Percentiles rank a stretch among this genome's conserved stretches.
These are phyloP conservation scores for Haplographium delicatum DNA, from an alignment of 495 filamentous ascomycete genomes.

Conservation along the genomic window DNA sequence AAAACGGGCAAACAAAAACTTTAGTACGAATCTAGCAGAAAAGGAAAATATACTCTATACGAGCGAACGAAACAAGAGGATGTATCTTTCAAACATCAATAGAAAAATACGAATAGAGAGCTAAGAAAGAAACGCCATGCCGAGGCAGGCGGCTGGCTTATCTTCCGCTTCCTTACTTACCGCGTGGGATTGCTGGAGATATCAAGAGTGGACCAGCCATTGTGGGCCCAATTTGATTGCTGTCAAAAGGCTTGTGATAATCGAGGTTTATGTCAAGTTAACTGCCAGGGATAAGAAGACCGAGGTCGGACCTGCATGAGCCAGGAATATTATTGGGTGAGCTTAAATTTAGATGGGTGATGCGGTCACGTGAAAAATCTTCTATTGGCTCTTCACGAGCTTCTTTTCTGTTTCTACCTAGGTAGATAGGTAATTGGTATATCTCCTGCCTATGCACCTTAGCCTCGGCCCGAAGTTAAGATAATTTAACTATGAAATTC, in stretches of 20 bases:
- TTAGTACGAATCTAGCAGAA: neutral
- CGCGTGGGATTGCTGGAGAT: slow-evolving; percentile 7
- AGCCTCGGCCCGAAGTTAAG: too few species aligned
- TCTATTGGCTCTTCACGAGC: too few species aligned
- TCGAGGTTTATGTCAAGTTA: neutral
- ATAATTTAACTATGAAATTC: too few species aligned
- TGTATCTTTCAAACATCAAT: neutral
- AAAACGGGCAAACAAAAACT: neutral
- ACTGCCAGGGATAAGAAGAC: too few species aligned
- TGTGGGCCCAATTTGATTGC: slow-evolving; percentile 10
- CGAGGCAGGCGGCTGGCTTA: slow-evolving; percentile 16
- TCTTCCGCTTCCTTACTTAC: slow-evolving; percentile 2
- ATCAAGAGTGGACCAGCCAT: slow-evolving; percentile 1
- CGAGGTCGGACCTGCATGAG: slow-evolving; percentile 2
- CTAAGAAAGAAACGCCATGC: slow-evolving; percentile 6
- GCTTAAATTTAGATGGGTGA: neutral
- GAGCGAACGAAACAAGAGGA: neutral
- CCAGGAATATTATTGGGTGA: neutral
- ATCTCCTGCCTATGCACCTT: too few species aligned
- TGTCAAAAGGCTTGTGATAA: slow-evolving; percentile 9
- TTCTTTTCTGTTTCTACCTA: too few species aligned
- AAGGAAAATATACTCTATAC: neutral
- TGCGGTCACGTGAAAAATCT: too few species aligned
- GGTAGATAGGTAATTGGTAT: too few species aligned
- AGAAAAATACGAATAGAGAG: slow-evolving; percentile 10